Base-by-base conservation (phyloP, 768 basidiomycete genomes). In the Suillus brevipes region DNA sequence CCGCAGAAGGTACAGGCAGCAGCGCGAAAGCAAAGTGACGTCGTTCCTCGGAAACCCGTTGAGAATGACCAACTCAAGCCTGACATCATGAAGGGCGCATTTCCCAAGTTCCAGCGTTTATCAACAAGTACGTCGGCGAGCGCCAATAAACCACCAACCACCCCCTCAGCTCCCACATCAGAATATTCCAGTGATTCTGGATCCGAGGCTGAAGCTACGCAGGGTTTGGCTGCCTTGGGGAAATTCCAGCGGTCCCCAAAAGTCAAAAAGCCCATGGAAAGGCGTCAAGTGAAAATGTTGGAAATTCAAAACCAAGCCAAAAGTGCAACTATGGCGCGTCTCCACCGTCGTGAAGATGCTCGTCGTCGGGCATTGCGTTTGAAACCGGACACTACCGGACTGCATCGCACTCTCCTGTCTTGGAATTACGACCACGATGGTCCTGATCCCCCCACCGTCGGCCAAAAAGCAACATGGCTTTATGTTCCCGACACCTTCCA, bases 351-450 rank as follows among this genome's bases (percentile, higher is more conserved):
- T 60, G 87, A 90, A 20, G 86, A 88, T 63, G 85, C 86, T 34
- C 86, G 86, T 23, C 70, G 84, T 64, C 84, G 80, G 53, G 85
- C 86, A 8, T 78, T 89, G 66, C 87, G 95, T 9, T 80, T 96
- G 70, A 90, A 88, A 71, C 97, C 95, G 3, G 89, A 99, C 70
- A 82, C 96, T 23, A 87, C 88, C 37, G 83, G 81, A 7, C 86
- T 99, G 25, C 91, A 97, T 74, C 87, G 86, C 55, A 78, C 82
- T 12, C 81, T 99, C 36, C 78, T 99, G 1, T 88, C 92, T 1
- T 99, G 97, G 97, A 81, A 91, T 74, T 94, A 94, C 66, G 84
- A 89, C 55, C 85, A 93, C 68, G 73, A 73, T 13, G 87, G 89
- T 25, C 74, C 86, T 43, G 76, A 83, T 45, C 93, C 91, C 47